Percentiles rank a stretch among this genome's conserved stretches.
Conservation (phyloP, 2,329 filamentous ascomycete species). For the Pyricularia sp. region DNA sequence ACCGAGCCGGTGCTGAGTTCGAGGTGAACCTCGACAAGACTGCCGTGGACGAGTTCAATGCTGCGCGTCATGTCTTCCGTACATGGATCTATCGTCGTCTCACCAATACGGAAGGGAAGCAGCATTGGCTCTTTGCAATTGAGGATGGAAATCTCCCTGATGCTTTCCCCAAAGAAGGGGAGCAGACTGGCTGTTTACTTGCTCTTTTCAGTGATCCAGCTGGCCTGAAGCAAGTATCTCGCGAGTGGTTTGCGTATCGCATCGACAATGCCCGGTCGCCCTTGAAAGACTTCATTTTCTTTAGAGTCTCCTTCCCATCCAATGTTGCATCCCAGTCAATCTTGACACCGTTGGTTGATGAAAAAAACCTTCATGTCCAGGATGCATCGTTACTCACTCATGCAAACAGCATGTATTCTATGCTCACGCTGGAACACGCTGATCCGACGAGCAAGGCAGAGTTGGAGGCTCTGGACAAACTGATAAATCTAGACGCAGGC, state of each 20-base stretch:
- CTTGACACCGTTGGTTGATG: background rate
- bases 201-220: background rate
- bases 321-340: background rate
- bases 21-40: slow-evolving; percentile 10
- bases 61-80: slow-evolving; percentile 10
- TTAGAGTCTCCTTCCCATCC: slow-evolving; percentile 5
- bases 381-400: background rate
- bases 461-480: slow-evolving; percentile 7
- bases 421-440: slow-evolving; percentile 8
- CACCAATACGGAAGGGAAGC: slow-evolving; percentile 1
- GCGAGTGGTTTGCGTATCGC: background rate
- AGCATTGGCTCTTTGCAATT: slow-evolving; percentile 9
- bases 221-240: background rate
- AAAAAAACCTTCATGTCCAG: background rate
- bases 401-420: background rate
- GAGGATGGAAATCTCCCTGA: slow-evolving; percentile 4
- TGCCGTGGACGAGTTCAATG: slow-evolving; percentile 22
- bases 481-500: slow-evolving; percentile 1
- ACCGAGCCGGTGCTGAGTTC: slow-evolving; percentile 7
- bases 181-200: background rate
- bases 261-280: background rate
- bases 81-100: slow-evolving; percentile 9
- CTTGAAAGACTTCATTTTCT: slow-evolving; percentile 4
- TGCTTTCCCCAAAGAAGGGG: slow-evolving; percentile 8
- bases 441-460: slow-evolving; percentile 11